Conservation (phyloP, 768 basidiomycete genomes). For the Trametes villosa region DNA sequence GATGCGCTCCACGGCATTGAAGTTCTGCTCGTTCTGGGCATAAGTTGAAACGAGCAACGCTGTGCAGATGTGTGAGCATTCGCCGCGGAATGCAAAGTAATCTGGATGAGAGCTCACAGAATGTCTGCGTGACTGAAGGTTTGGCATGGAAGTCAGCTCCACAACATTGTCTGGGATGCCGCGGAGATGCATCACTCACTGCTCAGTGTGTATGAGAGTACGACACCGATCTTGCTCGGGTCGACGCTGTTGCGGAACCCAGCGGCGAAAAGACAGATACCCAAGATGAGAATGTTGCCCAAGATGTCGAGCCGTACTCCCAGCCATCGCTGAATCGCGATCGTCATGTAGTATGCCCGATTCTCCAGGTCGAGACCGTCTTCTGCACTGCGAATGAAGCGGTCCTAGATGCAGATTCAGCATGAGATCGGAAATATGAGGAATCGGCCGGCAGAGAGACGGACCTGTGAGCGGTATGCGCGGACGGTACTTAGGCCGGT, state of each 20-base stretch:
- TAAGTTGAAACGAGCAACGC: constrained; percentile 60
- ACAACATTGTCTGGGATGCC: not conserved
- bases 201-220: constrained; percentile 38
- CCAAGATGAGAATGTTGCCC: constrained; percentile 68
- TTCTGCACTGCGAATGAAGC: constrained; percentile 55
- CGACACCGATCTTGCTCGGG: constrained; percentile 60
- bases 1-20: constrained; percentile 74
- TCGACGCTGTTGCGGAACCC: constrained; percentile 58
- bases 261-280: constrained; percentile 71
- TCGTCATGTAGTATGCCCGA: constrained; percentile 65
- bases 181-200: constrained; percentile 43
- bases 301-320: constrained; percentile 66
- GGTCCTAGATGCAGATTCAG: constrained; percentile 39
- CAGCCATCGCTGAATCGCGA: constrained; percentile 70
- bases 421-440: too few species aligned
- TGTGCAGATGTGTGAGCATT: constrained; percentile 25
- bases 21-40: constrained; percentile 68
- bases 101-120: constrained; percentile 45
- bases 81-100: not conserved
- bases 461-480: constrained; percentile 59
- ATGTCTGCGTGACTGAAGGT: constrained; percentile 51
- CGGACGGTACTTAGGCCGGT: constrained; percentile 68
- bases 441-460: constrained; percentile 10
- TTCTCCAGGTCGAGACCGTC: constrained; percentile 61
- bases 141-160: not conserved